Percentiles rank a stretch among this genome's conserved stretches.
Evolutionary conservation across 306 rosid genomes (phyloP).

Genomic region (Hylodesmum podocarpum): DNA sequence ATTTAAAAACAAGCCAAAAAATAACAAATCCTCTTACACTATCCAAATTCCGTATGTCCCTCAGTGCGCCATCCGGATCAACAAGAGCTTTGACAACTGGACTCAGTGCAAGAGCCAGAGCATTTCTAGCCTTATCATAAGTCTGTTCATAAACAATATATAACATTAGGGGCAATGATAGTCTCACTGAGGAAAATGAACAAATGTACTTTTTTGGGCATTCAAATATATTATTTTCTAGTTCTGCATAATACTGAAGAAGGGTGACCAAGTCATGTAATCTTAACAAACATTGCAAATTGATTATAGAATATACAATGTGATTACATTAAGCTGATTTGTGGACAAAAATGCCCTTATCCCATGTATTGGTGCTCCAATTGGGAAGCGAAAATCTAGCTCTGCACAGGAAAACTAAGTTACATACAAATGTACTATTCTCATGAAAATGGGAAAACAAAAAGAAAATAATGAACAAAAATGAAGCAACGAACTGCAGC

Average conservation of each 20-base stretch:
- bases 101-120: constrained; percentile 93
- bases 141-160: constrained; percentile 53
- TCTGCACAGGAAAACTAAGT: constrained; percentile 59
- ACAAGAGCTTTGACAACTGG: constrained; percentile 98
- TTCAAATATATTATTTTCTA: not conserved
- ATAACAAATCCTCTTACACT: constrained; percentile 56
- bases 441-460: constrained; percentile 8
- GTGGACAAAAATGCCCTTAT: constrained; percentile 91
- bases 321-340: constrained; percentile 80
- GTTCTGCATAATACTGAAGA: not conserved
- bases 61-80: constrained; percentile 93
- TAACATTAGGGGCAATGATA: constrained; percentile 10
- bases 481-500: constrained; percentile 17
- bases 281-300: constrained; percentile 22
- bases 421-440: not conserved
- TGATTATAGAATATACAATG: not conserved
- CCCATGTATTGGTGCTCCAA: constrained; percentile 96
- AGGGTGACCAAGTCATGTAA: constrained; percentile 17
- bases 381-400: constrained; percentile 92
- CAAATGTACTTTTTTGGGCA: not conserved
- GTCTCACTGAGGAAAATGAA: not conserved
- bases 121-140: constrained; percentile 97
- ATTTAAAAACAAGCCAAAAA: constrained; percentile 7
- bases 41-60: constrained; percentile 86
- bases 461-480: constrained; percentile 7